A percentile compares a stretch with the other conserved stretches of the same genome.
Conservation (phyloP, 257 asterid species). For the Fraxinus americana region DNA sequence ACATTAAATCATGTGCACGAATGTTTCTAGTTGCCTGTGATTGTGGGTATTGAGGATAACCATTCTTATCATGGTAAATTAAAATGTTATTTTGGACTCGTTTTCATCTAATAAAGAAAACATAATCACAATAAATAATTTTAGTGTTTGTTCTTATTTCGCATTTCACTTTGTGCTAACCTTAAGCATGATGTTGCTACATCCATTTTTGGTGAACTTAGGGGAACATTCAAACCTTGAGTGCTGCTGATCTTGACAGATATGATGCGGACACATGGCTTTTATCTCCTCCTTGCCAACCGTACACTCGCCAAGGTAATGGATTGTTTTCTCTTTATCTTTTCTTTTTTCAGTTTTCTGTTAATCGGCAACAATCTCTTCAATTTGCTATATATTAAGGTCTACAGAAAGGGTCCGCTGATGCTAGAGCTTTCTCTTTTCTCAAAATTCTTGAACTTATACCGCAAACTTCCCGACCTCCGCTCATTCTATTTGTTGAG, state of each 20-base stretch:
- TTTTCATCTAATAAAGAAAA: background rate
- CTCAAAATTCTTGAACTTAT: slow-evolving; percentile 81
- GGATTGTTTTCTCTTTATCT: background rate
- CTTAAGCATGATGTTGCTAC: slow-evolving; percentile 3
- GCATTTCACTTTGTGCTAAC: slow-evolving; percentile 8
- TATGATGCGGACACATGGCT: slow-evolving; percentile 85
- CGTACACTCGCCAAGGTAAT: slow-evolving; percentile 94
- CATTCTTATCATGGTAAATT: background rate
- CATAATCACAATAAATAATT: background rate
- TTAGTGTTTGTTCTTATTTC: slow-evolving; percentile 8
- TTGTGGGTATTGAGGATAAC: background rate
- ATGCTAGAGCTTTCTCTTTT: slow-evolving; percentile 92
- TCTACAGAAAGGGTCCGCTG: slow-evolving; percentile 88
- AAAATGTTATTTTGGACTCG: background rate
- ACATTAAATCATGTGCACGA: background rate
- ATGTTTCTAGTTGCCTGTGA: background rate
- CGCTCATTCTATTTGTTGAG: slow-evolving; percentile 84
- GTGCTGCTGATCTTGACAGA: slow-evolving; percentile 75
- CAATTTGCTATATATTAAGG: slow-evolving; percentile 49
- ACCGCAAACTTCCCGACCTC: slow-evolving; percentile 68
- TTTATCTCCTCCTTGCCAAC: slow-evolving; percentile 97
- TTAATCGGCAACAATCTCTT: slow-evolving; percentile 23
- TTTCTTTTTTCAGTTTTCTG: slow-evolving; percentile 9
- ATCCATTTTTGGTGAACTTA: slow-evolving; percentile 37
- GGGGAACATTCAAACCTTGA: slow-evolving; percentile 96